Percentiles rank a stretch among this genome's conserved stretches.
Evolutionary conservation across 2,329 filamentous ascomycete genomes (phyloP).

Genomic region (Beauveria medogensis): DNA sequence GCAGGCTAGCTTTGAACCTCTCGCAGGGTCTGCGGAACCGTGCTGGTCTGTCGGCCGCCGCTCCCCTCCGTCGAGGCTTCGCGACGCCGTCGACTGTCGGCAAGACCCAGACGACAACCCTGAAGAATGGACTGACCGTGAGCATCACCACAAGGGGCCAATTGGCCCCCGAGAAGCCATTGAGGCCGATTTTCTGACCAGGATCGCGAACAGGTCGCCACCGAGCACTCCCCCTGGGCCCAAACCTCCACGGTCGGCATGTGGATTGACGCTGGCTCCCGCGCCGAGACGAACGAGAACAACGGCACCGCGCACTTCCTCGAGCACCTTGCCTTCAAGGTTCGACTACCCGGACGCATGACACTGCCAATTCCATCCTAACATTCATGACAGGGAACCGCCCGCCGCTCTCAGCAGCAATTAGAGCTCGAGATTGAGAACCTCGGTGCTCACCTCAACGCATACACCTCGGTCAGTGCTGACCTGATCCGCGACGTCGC

Average conservation of each 20-base stretch:
- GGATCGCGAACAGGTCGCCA: conserved; percentile 64
- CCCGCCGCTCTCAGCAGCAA: conserved; percentile 91
- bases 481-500: conserved; percentile 18
- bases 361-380: neutral
- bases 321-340: conserved; percentile 99
- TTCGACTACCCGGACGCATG: conserved; percentile 30
- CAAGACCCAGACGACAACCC: conserved; percentile 92
- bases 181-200: conserved; percentile 20
- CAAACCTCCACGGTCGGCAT: conserved; percentile 98
- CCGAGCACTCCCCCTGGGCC: conserved; percentile 95
- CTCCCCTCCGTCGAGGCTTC: conserved; percentile 75
- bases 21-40: conserved; percentile 83
- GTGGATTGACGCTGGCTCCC: conserved; percentile 98
- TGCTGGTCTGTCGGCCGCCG: conserved; percentile 70
- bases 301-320: conserved; percentile 99
- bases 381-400: conserved; percentile 59
- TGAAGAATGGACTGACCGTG: conserved; percentile 96
- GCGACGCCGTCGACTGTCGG: conserved; percentile 74
- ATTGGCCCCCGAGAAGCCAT: conserved; percentile 27
- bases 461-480: conserved; percentile 87
- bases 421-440: conserved; percentile 99
- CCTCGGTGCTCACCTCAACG: conserved; percentile 98
- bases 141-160: conserved; percentile 28
- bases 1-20: conserved; percentile 93
- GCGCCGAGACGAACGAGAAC: conserved; percentile 95